A percentile compares a stretch with the other conserved stretches of the same genome.
phyloP scores from a whole-genome alignment of 2,329 filamentous ascomycete species.

The Neonectria ditissima region DNA sequence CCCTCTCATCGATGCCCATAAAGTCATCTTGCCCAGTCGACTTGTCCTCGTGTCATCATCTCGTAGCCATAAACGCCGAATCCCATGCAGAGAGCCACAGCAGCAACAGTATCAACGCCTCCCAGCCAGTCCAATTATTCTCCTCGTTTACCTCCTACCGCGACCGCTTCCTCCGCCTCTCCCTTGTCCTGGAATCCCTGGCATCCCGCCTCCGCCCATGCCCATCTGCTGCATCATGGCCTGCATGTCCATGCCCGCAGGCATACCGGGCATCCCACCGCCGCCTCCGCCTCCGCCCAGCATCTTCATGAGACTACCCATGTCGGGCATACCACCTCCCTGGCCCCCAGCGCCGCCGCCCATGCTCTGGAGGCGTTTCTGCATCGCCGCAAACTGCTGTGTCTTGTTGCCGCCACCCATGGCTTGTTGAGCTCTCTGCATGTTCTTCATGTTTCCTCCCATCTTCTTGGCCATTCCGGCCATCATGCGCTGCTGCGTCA shows the following conservation, averaged over 20 bases:
- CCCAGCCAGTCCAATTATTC: neutral
- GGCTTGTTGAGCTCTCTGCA: slow-evolving; percentile 91
- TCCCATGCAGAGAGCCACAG: slow-evolving; percentile 25
- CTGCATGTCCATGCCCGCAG: slow-evolving; percentile 80
- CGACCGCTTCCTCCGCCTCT: slow-evolving; percentile 48
- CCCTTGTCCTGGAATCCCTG: slow-evolving; percentile 48
- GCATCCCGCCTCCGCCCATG: slow-evolving; percentile 64
- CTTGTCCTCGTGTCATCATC: slow-evolving; percentile 9
- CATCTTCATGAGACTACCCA: slow-evolving; percentile 93
- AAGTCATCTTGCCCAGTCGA: neutral
- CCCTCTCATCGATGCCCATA: no score
- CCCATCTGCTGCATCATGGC: slow-evolving; percentile 83
- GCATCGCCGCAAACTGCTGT: slow-evolving; percentile 96
- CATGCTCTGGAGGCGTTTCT: slow-evolving; percentile 94
- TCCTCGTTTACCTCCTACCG: slow-evolving; percentile 44
- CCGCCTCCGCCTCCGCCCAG: slow-evolving; percentile 72
- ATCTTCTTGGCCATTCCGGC: slow-evolving; percentile 99
- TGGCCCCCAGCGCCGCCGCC: slow-evolving; percentile 79
- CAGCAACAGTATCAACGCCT: slow-evolving; percentile 11
- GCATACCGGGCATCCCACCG: slow-evolving; percentile 71
- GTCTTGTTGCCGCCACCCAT: slow-evolving; percentile 93
- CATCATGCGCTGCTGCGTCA: slow-evolving; percentile 99
- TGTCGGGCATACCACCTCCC: slow-evolving; percentile 81
- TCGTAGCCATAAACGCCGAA: slow-evolving; percentile 26
- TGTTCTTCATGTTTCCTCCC: slow-evolving; percentile 97